Evolutionary conservation across 495 filamentous ascomycete genomes (phyloP).

Genomic region (Staphylotrichum longicolle): DNA sequence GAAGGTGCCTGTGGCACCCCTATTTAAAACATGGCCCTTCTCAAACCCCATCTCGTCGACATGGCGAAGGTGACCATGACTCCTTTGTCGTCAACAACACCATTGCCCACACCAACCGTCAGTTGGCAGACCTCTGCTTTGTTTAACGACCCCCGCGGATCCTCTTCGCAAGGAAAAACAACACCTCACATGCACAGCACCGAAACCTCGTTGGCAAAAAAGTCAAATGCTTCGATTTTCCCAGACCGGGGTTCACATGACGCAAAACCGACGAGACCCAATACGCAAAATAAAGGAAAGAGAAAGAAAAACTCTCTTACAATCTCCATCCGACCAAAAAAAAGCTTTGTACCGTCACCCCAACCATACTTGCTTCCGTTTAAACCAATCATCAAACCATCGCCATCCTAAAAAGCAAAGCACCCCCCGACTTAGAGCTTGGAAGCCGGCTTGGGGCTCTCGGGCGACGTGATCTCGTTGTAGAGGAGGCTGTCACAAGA

Average conservation of each 20-base stretch:
- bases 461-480: constrained; percentile 89
- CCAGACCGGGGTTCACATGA: background rate
- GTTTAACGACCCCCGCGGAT: no score
- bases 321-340: background rate
- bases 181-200: background rate
- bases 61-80: no score
- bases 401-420: background rate
- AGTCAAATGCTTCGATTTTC: constrained; percentile 7
- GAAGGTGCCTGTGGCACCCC: no score
- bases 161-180: no score
- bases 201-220: background rate
- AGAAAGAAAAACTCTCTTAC: background rate
- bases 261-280: background rate
- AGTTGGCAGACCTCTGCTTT: no score
- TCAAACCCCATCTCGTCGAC: no score
- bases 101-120: no score
- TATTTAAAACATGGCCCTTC: no score
- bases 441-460: constrained; percentile 64
- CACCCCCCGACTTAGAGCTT: constrained; percentile 61
- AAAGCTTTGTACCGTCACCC: background rate
- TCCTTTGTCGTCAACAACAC: no score
- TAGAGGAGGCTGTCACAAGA: constrained; percentile 66
- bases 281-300: background rate
- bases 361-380: no score
- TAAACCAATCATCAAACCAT: no score